Percentiles rank a stretch among this genome's conserved stretches.
Conservation (phyloP, 305 asterid genomes). For the Fraxinus paxiana region DNA sequence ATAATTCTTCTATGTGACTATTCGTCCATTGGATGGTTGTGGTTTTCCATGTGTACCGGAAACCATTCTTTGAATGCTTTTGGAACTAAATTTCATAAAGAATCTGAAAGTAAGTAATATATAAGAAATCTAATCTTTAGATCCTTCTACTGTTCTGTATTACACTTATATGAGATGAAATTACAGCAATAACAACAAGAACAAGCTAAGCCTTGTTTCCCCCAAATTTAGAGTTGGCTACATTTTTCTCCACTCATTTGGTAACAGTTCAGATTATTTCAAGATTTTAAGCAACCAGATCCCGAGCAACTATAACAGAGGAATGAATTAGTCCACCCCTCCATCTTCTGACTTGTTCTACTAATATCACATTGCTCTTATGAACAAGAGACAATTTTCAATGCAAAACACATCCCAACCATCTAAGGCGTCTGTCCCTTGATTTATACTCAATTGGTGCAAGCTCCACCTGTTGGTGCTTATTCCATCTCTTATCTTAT, state of each 20-base stretch:
- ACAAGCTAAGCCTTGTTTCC: neutral
- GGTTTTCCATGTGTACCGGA: slow-evolving; percentile 2
- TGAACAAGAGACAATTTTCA: neutral
- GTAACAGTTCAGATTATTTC: neutral
- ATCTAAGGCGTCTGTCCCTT: neutral
- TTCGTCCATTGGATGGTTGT: neutral
- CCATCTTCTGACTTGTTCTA: neutral
- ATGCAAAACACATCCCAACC: neutral
- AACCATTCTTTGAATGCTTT: neutral
- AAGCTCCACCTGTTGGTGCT: neutral
- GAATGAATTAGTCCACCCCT: neutral
- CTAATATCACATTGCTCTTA: neutral
- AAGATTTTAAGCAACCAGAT: neutral
- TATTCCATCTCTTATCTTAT: neutral
- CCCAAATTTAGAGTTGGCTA: neutral
- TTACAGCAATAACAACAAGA: neutral
- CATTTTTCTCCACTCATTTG: neutral
- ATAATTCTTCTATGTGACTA: neutral
- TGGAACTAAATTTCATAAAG: neutral
- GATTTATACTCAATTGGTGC: neutral
- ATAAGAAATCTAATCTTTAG: neutral
- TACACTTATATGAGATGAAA: slow-evolving; percentile 4
- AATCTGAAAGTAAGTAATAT: neutral
- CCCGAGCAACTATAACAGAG: neutral
- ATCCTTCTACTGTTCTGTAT: neutral